Base-by-base conservation (phyloP, 108 stramenopile species). In the Pseudonitzschia pungens region DNA sequence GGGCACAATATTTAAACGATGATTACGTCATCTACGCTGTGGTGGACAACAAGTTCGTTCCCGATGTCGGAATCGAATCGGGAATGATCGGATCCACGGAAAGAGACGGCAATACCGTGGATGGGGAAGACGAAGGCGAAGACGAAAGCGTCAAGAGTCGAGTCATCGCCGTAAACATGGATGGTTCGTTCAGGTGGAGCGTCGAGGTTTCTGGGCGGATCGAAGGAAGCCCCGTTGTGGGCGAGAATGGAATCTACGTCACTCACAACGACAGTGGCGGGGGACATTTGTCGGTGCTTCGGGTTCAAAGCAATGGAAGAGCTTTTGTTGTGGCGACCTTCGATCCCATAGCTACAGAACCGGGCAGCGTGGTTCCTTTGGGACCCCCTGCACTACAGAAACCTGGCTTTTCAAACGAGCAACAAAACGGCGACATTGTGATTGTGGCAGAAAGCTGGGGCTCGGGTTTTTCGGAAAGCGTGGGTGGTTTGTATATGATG, bases 131-230 rank as follows among this genome's bases (percentile, higher is more conserved):
- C n/a, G 29, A 33, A n/a, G 33, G n/a, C 58, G 57, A 20, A 21
- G 45, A 21, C 15, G 15, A 48, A 20, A 0, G 18, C 16, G 45
- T 31, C 1, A 65, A 18, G 15, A 83, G 83, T 51, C 69, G 78
- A 0, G 50, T 83, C n/a, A 45, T 83, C 18, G 83, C 83, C 26
- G 76, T 83, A 4, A 56, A 77, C 52, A 54, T 77, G 56, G 79
- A 83, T 56, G 78, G 79, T 2, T 56, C 65, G 24, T 32, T 80
- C 16, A 40, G 51, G 41, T 83, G 83, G 83, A 65, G 58, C 5
- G 57, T 77, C 20, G 16, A 50, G 20, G 55, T 80, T 31, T 52
- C 71, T 0, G 83, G 83, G 15, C 8, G 40, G 18, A 74, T 80
- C 57, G 68, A 67, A 20, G 83, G 83, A 60, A 73, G 33, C 43